Percentiles rank a stretch among this genome's conserved stretches.
phyloP scores from a whole-genome alignment of 148 eudicot genomes.

The Vaccinium darrowii region DNA sequence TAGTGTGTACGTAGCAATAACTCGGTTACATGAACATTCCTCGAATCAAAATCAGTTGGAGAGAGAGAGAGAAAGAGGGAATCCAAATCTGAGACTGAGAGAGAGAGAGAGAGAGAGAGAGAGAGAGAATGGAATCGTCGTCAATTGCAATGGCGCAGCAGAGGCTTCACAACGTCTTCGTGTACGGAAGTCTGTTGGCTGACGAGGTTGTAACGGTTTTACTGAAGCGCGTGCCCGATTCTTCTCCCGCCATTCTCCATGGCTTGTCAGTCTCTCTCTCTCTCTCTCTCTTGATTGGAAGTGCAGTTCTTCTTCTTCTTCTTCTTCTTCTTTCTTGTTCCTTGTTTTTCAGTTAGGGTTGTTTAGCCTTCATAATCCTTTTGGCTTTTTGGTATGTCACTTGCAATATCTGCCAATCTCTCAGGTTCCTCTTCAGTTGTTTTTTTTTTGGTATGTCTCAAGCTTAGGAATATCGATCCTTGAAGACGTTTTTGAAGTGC shows the following conservation, averaged over 20 bases:
- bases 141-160: constrained; percentile 16
- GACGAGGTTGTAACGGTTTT: constrained; percentile 70
- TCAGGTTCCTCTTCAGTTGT: too few species aligned
- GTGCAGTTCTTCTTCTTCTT: not conserved
- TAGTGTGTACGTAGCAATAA: too few species aligned
- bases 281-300: constrained; percentile 1
- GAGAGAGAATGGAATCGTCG: constrained; percentile 28
- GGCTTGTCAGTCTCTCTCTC: constrained; percentile 36
- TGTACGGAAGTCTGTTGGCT: constrained; percentile 80
- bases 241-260: constrained; percentile 56
- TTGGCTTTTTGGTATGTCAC: too few species aligned
- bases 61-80: not conserved
- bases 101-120: constrained; percentile 22
- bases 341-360: not conserved
- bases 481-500: too few species aligned
- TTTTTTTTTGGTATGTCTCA: too few species aligned
- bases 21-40: too few species aligned
- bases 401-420: too few species aligned
- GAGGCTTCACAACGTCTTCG: constrained; percentile 54
- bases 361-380: too few species aligned
- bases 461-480: too few species aligned
- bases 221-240: constrained; percentile 54
- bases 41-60: not conserved
- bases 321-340: not conserved
- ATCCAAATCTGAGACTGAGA: not conserved